Conservation (phyloP, 2,329 filamentous ascomycete species). For the Stachybotrys elegans region DNA sequence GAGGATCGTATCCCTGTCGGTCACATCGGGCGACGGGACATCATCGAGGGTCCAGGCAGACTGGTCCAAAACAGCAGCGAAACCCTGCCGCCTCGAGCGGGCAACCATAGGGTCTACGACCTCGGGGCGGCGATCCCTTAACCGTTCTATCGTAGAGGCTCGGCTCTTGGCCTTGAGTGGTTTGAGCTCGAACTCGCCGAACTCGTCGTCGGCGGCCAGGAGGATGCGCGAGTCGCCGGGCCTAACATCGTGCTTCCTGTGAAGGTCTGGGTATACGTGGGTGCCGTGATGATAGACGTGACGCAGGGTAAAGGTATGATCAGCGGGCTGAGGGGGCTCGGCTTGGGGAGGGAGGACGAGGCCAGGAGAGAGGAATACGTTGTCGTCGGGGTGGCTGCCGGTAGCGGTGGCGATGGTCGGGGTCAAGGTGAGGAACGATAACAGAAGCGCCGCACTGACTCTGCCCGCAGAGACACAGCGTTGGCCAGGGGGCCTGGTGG, state of each 20-base stretch:
- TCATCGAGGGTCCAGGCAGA: slow-evolving; percentile 82
- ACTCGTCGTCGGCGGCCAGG: slow-evolving; percentile 55
- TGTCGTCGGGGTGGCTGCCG: slow-evolving; percentile 28
- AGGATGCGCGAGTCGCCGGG: slow-evolving; percentile 51
- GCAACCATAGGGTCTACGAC: slow-evolving; percentile 76
- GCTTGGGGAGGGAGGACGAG: slow-evolving; percentile 33
- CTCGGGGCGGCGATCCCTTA: slow-evolving; percentile 71
- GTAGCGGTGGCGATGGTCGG: slow-evolving; percentile 33
- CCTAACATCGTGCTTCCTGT: slow-evolving; percentile 68
- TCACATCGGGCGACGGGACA: slow-evolving; percentile 72
- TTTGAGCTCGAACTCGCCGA: slow-evolving; percentile 44
- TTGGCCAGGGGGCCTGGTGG: slow-evolving; percentile 11
- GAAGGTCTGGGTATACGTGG: slow-evolving; percentile 69
- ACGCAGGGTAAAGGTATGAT: slow-evolving; percentile 65
- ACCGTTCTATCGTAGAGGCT: slow-evolving; percentile 67
- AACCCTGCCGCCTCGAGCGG: slow-evolving; percentile 63
- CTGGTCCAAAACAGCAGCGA: slow-evolving; percentile 60
- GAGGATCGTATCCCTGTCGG: slow-evolving; percentile 78
- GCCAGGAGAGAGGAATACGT: slow-evolving; percentile 36
- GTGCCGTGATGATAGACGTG: slow-evolving; percentile 94
- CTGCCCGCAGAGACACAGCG: slow-evolving; percentile 53
- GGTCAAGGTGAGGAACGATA: slow-evolving; percentile 62
- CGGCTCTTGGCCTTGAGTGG: slow-evolving; percentile 59
- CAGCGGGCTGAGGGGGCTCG: slow-evolving; percentile 41
- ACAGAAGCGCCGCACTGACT: slow-evolving; percentile 57